Conservation (phyloP, 2,329 filamentous ascomycete genomes). For the Emmonsia crescens region DNA sequence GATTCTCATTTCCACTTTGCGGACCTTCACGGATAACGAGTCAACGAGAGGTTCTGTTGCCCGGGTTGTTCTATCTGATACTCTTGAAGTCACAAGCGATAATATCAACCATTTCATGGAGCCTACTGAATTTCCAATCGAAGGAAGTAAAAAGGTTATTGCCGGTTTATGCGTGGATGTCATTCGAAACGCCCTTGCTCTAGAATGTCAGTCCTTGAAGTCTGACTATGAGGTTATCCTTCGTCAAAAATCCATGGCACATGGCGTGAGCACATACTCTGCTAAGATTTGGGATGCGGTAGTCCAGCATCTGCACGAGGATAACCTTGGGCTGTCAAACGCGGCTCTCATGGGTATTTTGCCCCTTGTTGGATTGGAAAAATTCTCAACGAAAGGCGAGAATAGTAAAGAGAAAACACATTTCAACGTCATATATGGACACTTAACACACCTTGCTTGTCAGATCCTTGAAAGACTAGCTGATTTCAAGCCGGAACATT, state of each 20-base stretch:
- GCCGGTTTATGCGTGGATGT: slow-evolving; percentile 51
- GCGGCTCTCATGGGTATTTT: slow-evolving; percentile 61
- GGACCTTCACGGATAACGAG: slow-evolving; percentile 38
- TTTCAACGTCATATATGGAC: slow-evolving; percentile 65
- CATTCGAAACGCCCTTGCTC: slow-evolving; percentile 53
- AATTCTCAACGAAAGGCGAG: slow-evolving; percentile 46
- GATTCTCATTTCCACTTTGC: slow-evolving; percentile 36
- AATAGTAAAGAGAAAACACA: slow-evolving; percentile 45
- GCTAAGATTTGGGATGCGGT: slow-evolving; percentile 69
- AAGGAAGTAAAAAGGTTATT: slow-evolving; percentile 42
- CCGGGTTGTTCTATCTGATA: slow-evolving; percentile 39
- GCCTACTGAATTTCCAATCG: slow-evolving; percentile 40
- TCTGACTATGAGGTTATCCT: slow-evolving; percentile 59
- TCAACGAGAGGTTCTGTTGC: slow-evolving; percentile 35
- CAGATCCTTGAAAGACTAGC: slow-evolving; percentile 67
- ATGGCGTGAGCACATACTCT: slow-evolving; percentile 59
- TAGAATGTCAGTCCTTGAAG: slow-evolving; percentile 61
- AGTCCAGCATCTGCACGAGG: slow-evolving; percentile 54
- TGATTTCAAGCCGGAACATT: slow-evolving; percentile 59
- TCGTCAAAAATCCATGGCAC: slow-evolving; percentile 50
- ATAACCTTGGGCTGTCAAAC: slow-evolving; percentile 61
- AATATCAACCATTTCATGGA: slow-evolving; percentile 48
- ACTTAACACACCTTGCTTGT: slow-evolving; percentile 53
- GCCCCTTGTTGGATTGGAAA: slow-evolving; percentile 63
- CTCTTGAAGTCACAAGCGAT: slow-evolving; percentile 36